Percentiles rank a stretch among this genome's conserved stretches.
These are phyloP conservation scores for Tricholoma flavovirens DNA, from an alignment of 768 basidiomycete genomes.

Conservation along the genomic window DNA sequence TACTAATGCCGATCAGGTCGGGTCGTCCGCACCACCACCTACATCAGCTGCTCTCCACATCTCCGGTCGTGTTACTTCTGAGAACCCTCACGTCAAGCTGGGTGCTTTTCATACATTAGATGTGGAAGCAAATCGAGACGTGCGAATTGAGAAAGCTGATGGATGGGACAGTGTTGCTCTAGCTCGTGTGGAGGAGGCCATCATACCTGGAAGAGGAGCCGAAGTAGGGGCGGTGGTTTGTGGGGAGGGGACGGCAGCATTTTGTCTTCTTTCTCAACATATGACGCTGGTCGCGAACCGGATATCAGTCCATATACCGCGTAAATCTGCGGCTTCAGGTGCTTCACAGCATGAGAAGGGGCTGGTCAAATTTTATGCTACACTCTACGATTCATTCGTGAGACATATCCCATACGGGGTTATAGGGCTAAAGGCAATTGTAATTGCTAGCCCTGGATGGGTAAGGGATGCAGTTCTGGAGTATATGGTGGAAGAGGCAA, in stretches of 20 bases:
- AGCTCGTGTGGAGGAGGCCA: constrained; percentile 79
- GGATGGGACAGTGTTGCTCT: constrained; percentile 93
- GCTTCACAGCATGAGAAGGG: constrained; percentile 92
- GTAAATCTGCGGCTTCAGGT: constrained; percentile 81
- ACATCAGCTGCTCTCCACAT: constrained; percentile 70
- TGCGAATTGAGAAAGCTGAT: constrained; percentile 79
- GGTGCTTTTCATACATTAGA: constrained; percentile 95
- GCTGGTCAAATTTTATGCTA: constrained; percentile 73
- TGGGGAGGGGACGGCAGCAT: constrained; percentile 91
- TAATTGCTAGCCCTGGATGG: constrained; percentile 97
- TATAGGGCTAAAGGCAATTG: constrained; percentile 74
- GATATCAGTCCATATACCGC: constrained; percentile 81
- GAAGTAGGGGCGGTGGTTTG: constrained; percentile 95
- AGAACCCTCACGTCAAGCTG: constrained; percentile 86
- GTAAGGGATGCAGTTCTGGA: constrained; percentile 84
- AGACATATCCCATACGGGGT: constrained; percentile 85
- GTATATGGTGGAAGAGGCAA: constrained; percentile 78
- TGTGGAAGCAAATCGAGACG: constrained; percentile 84
- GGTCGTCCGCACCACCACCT: constrained; percentile 29
- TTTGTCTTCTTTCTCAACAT: constrained; percentile 93
- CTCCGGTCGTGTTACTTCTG: constrained; percentile 76
- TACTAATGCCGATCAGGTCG: constrained; percentile 25
- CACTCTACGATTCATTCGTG: constrained; percentile 79
- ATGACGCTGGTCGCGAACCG: constrained; percentile 93
- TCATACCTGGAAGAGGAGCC: constrained; percentile 89